These are phyloP conservation scores for Cercospora sp. DNA, from an alignment of 2,329 filamentous ascomycete species.

Conservation along the genomic window DNA sequence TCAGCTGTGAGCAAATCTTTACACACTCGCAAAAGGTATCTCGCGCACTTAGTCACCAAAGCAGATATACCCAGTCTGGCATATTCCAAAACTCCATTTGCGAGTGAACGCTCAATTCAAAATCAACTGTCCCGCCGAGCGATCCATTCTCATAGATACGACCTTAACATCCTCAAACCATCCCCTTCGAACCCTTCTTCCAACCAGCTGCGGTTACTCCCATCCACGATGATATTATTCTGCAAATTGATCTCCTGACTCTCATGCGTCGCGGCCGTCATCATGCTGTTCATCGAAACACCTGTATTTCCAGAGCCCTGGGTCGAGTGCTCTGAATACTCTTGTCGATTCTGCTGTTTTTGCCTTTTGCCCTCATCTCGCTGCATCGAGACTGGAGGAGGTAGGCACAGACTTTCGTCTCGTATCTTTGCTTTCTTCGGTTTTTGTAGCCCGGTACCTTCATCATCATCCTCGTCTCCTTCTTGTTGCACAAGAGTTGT, in stretches of 20 bases:
- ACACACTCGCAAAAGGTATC: not conserved
- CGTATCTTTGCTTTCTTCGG: slow-evolving; percentile 3
- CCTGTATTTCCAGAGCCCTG: not conserved
- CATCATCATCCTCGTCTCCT: not conserved
- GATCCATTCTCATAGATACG: not conserved
- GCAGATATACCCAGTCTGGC: not conserved
- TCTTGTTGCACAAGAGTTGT: slow-evolving; percentile 4
- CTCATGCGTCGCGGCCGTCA: not conserved
- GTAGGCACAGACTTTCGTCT: not conserved
- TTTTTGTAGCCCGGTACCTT: not conserved
- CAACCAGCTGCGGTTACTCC: slow-evolving; percentile 12
- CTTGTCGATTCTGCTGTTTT: not conserved
- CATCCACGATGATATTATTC: slow-evolving; percentile 15
- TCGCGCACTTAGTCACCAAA: not conserved
- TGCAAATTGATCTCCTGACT: slow-evolving; percentile 9
- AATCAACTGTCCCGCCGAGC: not conserved
- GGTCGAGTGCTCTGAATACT: not conserved
- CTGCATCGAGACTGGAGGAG: not conserved
- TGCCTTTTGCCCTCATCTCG: not conserved
- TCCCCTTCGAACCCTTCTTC: slow-evolving; percentile 14
- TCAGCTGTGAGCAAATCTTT: not conserved
- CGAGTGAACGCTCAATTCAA: not conserved
- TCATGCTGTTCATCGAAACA: not conserved
- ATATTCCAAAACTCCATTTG: not conserved
- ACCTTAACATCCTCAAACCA: not conserved